Evolutionary conservation across 768 basidiomycete species (phyloP).

Genomic region (Boletus speciosus): DNA sequence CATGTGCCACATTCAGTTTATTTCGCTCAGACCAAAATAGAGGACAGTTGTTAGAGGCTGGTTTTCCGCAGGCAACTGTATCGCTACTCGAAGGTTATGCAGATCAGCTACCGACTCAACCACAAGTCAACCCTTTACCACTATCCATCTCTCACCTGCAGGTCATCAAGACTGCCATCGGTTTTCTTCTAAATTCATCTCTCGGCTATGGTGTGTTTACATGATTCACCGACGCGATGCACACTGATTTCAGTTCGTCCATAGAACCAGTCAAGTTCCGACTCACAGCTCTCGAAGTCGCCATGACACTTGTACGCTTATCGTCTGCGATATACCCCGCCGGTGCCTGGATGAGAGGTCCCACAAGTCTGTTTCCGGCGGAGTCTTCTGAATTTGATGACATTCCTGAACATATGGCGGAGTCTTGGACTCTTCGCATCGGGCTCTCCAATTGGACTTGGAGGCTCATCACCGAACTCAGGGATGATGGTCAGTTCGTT

Average conservation of each 20-base stretch:
- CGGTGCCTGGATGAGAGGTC: constrained; percentile 53
- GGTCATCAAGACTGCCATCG: constrained; percentile 73
- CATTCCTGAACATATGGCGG: constrained; percentile 33
- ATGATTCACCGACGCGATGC: not conserved
- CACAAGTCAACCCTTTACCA: constrained; percentile 41
- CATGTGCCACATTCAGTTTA: constrained; percentile 4
- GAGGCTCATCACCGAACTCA: constrained; percentile 69
- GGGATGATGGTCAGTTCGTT: constrained; percentile 58
- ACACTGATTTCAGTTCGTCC: constrained; percentile 1
- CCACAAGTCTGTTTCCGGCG: constrained; percentile 21
- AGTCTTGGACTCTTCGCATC: constrained; percentile 64
- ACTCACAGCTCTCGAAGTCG: constrained; percentile 66
- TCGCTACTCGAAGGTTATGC: constrained; percentile 66
- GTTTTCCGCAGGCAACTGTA: constrained; percentile 64
- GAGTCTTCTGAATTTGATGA: constrained; percentile 15
- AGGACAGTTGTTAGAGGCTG: constrained; percentile 63
- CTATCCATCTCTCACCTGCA: constrained; percentile 62
- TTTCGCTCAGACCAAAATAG: constrained; percentile 65
- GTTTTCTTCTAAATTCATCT: constrained; percentile 74
- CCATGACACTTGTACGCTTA: constrained; percentile 63
- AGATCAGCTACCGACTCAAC: constrained; percentile 38
- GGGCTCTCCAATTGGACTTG: constrained; percentile 74
- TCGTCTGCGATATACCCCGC: constrained; percentile 71
- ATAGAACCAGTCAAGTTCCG: constrained; percentile 69
- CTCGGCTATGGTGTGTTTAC: constrained; percentile 64